Conservation (phyloP, 768 basidiomycete genomes). For the Kwoniella sp. region DNA sequence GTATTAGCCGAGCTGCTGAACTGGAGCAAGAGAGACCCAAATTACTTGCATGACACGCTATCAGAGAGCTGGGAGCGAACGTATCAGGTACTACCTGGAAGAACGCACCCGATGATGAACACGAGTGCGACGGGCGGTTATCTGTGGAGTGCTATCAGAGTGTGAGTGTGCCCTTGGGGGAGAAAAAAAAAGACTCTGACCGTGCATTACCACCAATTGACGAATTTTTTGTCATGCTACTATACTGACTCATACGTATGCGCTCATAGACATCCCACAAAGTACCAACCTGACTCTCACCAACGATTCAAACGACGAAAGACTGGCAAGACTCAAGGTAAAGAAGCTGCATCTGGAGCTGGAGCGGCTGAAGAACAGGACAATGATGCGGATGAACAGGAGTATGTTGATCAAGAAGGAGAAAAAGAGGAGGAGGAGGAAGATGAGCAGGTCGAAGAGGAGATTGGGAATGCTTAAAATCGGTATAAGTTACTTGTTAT, state of each 20-base stretch:
- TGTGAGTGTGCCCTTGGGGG: no score
- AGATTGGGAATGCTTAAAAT: neutral
- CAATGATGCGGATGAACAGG: neutral
- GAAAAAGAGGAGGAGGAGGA: neutral
- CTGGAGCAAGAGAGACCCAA: slow-evolving; percentile 66
- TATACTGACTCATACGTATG: no score
- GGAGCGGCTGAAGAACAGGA: neutral
- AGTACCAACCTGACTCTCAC: slow-evolving; percentile 28
- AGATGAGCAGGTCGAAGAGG: slow-evolving; percentile 1
- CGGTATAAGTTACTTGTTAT: neutral
- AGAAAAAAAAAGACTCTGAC: no score
- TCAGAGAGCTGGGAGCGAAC: slow-evolving; percentile 84
- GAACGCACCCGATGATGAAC: slow-evolving; percentile 93
- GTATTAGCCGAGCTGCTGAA: slow-evolving; percentile 77
- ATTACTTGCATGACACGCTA: slow-evolving; percentile 74
- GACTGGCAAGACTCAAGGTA: slow-evolving; percentile 10
- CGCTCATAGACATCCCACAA: slow-evolving; percentile 29
- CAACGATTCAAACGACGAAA: slow-evolving; percentile 23
- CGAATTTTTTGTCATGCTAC: no score
- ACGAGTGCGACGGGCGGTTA: slow-evolving; percentile 87
- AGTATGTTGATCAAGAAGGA: neutral
- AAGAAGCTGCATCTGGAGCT: neutral
- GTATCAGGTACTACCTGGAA: slow-evolving; percentile 92
- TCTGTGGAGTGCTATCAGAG: slow-evolving; percentile 70
- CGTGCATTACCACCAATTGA: no score